Base-by-base conservation (phyloP, 2,329 filamentous ascomycete species). In the Hypoxylon sp. region DNA sequence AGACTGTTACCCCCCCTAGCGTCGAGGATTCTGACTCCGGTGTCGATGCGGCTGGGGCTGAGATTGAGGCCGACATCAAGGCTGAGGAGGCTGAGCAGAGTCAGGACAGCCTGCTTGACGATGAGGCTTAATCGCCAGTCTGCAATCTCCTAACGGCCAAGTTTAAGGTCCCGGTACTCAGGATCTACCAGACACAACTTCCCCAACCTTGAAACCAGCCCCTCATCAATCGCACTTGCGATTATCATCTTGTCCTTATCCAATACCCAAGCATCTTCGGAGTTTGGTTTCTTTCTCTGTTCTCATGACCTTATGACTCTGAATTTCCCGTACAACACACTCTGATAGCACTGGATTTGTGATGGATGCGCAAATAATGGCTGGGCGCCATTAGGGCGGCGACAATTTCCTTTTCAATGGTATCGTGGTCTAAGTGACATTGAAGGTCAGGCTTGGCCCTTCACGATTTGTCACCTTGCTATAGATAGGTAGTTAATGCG, bases 1-100 rank as follows among this genome's bases (percentile, higher is more conserved):
- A 54, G 37, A n/a, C 39, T 44, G 39, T n/a, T 44, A 9, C 10
- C 24, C 52, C 10, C 10, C n/a, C 55, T 8, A 47, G 19, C 19
- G 31, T 24, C 3, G 29, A 59, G 48, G 53, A 63, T 1, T 24
- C 22, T 2, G 53, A 67, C 13, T 44, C 39, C 8, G 53, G 50
- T 2, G 35, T 59, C 2, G 33, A 59, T n/a, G 24, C 11, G 17
- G 31, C 33, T 2, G 44, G 51, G 11, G 22, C 19, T 19, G 42
- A 59, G 57, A 22, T 5, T 47, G n/a, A 47, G 31, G 35, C 52
- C 6, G 22, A 46, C 3, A 19, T 33, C 24, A 29, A 59, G 11
- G 19, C 14, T 6, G 29, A 31, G n/a, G 22, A 44, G 24, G 26
- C 9, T 31, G 24, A 44, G 29, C 26, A 57, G 39, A 33, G 5